Evolutionary conservation across 352 stramenopile species (phyloP).

Genomic region (Phytophthora citrophthora): DNA sequence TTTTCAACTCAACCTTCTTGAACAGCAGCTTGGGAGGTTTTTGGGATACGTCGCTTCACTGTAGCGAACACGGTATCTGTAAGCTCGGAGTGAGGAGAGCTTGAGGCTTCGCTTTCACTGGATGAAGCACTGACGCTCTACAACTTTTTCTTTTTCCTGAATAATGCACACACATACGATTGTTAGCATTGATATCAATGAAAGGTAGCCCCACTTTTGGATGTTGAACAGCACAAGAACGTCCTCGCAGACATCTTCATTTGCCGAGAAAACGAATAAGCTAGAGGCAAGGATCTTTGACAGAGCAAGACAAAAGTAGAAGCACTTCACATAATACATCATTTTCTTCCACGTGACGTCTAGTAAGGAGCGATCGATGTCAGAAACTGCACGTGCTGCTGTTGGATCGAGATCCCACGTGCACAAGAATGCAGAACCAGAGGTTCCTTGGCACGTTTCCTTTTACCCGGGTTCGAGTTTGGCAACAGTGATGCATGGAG

Average conservation of each 20-base stretch:
- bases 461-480: slow-evolving; percentile 55
- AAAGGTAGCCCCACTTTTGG: no score
- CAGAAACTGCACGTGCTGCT: slow-evolving; percentile 68
- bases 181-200: slow-evolving; percentile 14
- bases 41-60: slow-evolving; percentile 82
- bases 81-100: slow-evolving; percentile 71
- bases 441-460: slow-evolving; percentile 61
- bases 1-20: slow-evolving; percentile 86
- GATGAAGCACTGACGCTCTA: slow-evolving; percentile 52
- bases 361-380: slow-evolving; percentile 72
- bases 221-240: slow-evolving; percentile 19
- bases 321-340: slow-evolving; percentile 62
- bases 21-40: slow-evolving; percentile 81
- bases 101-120: slow-evolving; percentile 67
- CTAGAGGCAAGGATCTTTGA: slow-evolving; percentile 69
- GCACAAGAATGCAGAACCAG: slow-evolving; percentile 79
- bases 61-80: slow-evolving; percentile 82
- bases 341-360: slow-evolving; percentile 89
- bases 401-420: slow-evolving; percentile 84
- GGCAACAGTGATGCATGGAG: slow-evolving; percentile 56
- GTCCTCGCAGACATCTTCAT: slow-evolving; percentile 83
- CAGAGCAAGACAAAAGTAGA: slow-evolving; percentile 81
- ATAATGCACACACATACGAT: slow-evolving; percentile 13
- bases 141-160: slow-evolving; percentile 79
- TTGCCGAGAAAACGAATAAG: slow-evolving; percentile 84